These are phyloP conservation scores for Trebouxia sp. DNA, from an alignment of 139 green algal genomes.

Conservation along the genomic window DNA sequence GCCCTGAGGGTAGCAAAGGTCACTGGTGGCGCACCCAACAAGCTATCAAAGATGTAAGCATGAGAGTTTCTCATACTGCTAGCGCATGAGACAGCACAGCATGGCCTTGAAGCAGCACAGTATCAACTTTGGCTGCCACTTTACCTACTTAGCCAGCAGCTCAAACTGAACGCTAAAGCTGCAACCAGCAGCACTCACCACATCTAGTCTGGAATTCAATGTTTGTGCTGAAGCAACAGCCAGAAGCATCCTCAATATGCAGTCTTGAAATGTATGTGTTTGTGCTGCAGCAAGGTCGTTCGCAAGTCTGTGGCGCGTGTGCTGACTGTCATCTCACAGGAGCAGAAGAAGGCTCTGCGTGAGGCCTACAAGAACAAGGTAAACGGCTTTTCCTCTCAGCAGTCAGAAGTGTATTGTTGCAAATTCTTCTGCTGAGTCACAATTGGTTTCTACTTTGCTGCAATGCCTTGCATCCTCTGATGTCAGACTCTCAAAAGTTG, in stretches of 20 bases:
- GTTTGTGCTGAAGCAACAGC: no score
- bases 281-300: conserved; percentile 87
- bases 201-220: no score
- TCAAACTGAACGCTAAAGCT: no score
- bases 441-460: background rate
- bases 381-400: background rate
- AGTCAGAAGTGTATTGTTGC: background rate
- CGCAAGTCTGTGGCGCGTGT: conserved; percentile 95
- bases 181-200: no score
- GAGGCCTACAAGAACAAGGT: conserved; percentile 85
- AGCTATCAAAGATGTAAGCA: conserved; percentile 97
- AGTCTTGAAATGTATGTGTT: no score
- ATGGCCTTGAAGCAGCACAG: background rate
- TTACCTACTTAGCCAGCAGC: no score
- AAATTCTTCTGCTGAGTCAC: background rate
- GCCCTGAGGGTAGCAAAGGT: conserved; percentile 98
- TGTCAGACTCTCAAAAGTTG: no score
- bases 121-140: background rate
- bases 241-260: no score
- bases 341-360: conserved; percentile 83
- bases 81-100: no score
- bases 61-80: no score
- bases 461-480: no score
- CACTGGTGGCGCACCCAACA: conserved; percentile 98
- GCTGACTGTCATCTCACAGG: conserved; percentile 95